Evolutionary conservation across 768 basidiomycete genomes (phyloP), one percentile per base, ranked within the genome.

Genomic region (Xerocomellus amylosporus): DNA sequence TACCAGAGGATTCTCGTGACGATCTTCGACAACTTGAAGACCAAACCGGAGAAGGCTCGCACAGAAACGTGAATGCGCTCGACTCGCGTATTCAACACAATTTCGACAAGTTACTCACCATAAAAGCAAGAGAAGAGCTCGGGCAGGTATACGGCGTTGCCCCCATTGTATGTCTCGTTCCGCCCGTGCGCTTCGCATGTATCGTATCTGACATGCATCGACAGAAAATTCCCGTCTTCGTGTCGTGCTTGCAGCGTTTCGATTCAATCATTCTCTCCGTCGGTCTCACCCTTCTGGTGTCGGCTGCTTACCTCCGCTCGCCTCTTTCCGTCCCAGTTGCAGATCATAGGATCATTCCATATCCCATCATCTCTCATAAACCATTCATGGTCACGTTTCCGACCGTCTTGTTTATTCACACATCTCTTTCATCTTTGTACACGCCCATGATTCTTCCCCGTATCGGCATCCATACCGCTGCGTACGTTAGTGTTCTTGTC

Each of bases 121-220:
- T 89, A 49, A 86, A 85, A 62, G 77, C 75, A 19, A 74, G 90
- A 39, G 85, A 88, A 64, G 91, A 93, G 54, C 70, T 93, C 37
- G 90, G 92, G 65, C 82, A 84, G 46, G 77, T 90, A 6, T 92
- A 90, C 62, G 90, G 90, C 2, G 69, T 88, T n/a, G 87, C 91
- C 3, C 76, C 87, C 37, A 83, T 93, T 43, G 88, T 90, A 68
- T 59, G 86, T 83, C 12, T 40, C 2, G n/a, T 20, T 48, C 20
- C 49, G 22, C 28, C 37, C 26, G 13, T 44, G 41, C 22, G 8
- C 19, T 36, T 4, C n/a, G 42, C n/a, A 33, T 2, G 13, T 7
- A 19, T 47, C 8, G 19, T 20, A 17, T 51, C 45, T 61, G 57
- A 53, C 60, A 34, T 17, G 53, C 41, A 19, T 17, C 8, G 34